These are phyloP conservation scores for Emmonsia crescens DNA, from an alignment of 2,329 filamentous ascomycete genomes.

Conservation along the genomic window DNA sequence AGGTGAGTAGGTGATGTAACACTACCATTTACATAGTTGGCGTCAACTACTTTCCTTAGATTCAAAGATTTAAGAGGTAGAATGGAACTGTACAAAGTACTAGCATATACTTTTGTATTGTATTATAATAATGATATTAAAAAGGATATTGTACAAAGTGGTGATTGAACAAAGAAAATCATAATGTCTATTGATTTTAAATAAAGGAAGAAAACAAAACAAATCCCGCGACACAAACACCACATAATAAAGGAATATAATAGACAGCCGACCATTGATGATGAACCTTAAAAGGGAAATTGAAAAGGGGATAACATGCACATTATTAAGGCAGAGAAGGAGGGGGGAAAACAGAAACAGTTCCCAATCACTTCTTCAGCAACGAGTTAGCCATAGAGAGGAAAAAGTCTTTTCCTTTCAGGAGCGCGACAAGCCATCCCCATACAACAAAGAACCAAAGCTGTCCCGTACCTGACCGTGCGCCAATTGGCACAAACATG, in stretches of 20 bases:
- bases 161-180: neutral
- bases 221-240: neutral
- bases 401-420: conserved; percentile 17
- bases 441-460: conserved; percentile 7
- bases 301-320: neutral
- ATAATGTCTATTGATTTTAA: neutral
- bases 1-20: neutral
- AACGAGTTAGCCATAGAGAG: neutral
- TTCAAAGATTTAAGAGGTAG: too few species aligned
- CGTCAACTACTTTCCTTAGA: neutral
- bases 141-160: neutral
- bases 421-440: conserved; percentile 10
- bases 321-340: neutral
- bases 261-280: neutral
- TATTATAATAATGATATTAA: neutral
- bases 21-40: neutral
- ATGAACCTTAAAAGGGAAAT: neutral
- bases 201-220: neutral
- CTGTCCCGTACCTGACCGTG: conserved; percentile 11
- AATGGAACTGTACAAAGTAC: too few species aligned
- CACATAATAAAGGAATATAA: neutral
- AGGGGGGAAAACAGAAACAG: neutral
- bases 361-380: neutral
- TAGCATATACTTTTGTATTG: neutral
- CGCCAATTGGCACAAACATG: conserved; percentile 11